phyloP scores from a whole-genome alignment of 202 grass and related monocot species.

The Schoenoplectus triqueter region DNA sequence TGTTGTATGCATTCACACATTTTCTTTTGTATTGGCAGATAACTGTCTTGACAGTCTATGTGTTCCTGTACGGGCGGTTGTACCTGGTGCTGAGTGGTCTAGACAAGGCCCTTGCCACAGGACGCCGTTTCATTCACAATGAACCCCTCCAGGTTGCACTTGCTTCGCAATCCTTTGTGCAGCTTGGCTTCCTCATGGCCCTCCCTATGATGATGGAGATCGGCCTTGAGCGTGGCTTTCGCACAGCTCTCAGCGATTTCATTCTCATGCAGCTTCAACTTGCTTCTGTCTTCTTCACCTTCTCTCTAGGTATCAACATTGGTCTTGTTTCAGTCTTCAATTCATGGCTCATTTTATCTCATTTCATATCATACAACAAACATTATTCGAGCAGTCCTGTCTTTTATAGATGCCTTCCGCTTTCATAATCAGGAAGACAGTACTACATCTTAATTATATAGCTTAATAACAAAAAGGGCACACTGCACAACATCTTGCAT shows the following conservation, averaged over 20 bases:
- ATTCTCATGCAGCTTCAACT: constrained; percentile 96
- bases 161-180: constrained; percentile 92
- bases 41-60: constrained; percentile 86
- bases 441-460: not conserved
- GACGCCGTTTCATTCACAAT: constrained; percentile 74
- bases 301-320: constrained; percentile 63
- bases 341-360: not conserved
- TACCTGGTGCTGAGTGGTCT: constrained; percentile 94
- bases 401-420: constrained; percentile 2
- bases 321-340: not conserved
- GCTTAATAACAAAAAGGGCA: not conserved
- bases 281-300: constrained; percentile 98
- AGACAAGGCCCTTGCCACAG: constrained; percentile 71
- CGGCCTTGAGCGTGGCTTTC: constrained; percentile 92
- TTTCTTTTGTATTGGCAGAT: constrained; percentile 51
- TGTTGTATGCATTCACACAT: not conserved
- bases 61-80: constrained; percentile 89
- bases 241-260: constrained; percentile 90
- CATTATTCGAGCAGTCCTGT: not conserved
- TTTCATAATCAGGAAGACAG: not conserved
- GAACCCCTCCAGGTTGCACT: constrained; percentile 91
- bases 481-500: not conserved
- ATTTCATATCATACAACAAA: not conserved
- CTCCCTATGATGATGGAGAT: constrained; percentile 99
- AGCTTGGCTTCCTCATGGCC: constrained; percentile 97